Percentiles rank a stretch among this genome's conserved stretches.
Conservation (phyloP, 257 asterid genomes). For the Nicotiana paniculata region DNA sequence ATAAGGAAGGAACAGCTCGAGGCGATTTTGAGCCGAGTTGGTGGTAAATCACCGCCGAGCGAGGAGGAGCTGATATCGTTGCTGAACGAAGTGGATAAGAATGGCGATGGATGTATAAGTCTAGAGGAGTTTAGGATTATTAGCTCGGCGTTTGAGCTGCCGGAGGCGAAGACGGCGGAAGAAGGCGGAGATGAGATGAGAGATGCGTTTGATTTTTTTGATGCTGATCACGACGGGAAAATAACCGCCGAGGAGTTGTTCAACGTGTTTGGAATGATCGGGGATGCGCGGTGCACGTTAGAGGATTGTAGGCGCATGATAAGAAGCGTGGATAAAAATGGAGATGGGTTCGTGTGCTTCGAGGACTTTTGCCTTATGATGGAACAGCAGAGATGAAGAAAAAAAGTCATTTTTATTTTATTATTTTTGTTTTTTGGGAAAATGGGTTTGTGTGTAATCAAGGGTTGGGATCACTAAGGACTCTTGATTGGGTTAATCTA, state of each 20-base stretch:
- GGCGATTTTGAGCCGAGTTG: conserved; percentile 41
- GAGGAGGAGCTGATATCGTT: conserved; percentile 43
- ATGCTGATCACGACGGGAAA: conserved; percentile 71
- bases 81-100: conserved; percentile 54
- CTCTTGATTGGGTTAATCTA: conserved; percentile 9
- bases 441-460: background rate
- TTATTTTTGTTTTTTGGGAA: background rate
- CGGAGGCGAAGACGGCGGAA: conserved; percentile 3
- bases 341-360: conserved; percentile 91
- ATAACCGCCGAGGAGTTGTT: conserved; percentile 78
- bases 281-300: conserved; percentile 65
- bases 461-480: background rate
- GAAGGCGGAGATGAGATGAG: conserved; percentile 44
- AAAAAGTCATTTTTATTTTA: background rate
- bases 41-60: conserved; percentile 45
- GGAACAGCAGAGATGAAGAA: conserved; percentile 33
- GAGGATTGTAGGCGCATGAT: conserved; percentile 94
- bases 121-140: conserved; percentile 48
- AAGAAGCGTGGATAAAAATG: conserved; percentile 54
- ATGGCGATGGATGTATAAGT: conserved; percentile 71
- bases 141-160: conserved; percentile 54
- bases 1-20: conserved; percentile 48
- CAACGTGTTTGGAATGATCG: conserved; percentile 49
- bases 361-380: conserved; percentile 78
- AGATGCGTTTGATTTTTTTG: conserved; percentile 68